A percentile compares a stretch with the other conserved stretches of the same genome.
phyloP scores from a whole-genome alignment of 75 land plant genomes.

The Selaginella moellendorffii region DNA sequence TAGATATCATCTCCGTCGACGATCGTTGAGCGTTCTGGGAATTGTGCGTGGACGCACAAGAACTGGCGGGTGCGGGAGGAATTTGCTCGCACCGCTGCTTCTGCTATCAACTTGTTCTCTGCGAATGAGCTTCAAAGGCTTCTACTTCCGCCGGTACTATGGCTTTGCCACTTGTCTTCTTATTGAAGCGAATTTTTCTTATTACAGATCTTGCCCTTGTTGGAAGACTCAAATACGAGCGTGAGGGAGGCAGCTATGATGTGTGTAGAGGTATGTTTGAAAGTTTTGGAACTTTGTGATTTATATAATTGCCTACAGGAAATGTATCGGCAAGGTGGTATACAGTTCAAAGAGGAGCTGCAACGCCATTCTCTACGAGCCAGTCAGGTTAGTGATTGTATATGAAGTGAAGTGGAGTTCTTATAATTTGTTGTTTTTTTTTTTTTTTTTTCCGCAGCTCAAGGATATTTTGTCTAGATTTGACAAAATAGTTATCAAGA shows the following conservation, averaged over 20 bases:
- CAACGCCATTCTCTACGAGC: conserved; percentile 60
- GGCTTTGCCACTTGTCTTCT: not conserved
- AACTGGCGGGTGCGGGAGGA: conserved; percentile 97
- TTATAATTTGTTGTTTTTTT: no score
- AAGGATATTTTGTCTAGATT: conserved; percentile 77
- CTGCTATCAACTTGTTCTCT: conserved; percentile 78
- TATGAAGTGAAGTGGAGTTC: no score
- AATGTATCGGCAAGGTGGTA: conserved; percentile 84
- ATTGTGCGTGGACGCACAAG: conserved; percentile 85
- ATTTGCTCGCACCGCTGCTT: conserved; percentile 88
- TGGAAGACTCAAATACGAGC: conserved; percentile 76
- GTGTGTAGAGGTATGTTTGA: conserved; percentile 70
- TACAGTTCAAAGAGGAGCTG: conserved; percentile 76
- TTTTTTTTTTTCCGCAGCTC: no score
- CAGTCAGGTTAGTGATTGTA: conserved; percentile 21
- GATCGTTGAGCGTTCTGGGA: conserved; percentile 94
- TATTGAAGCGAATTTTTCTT: no score
- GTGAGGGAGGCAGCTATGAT: conserved; percentile 86
- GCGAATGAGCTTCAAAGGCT: conserved; percentile 84
- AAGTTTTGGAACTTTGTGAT: not conserved
- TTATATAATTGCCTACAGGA: no score
- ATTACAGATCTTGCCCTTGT: conserved; percentile 15
- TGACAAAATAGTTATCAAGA: conserved; percentile 70
- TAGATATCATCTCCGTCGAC: conserved; percentile 98
- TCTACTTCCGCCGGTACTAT: conserved; percentile 68